Conservation (phyloP, 1,139 yeast species). For the Pichia sp. region DNA sequence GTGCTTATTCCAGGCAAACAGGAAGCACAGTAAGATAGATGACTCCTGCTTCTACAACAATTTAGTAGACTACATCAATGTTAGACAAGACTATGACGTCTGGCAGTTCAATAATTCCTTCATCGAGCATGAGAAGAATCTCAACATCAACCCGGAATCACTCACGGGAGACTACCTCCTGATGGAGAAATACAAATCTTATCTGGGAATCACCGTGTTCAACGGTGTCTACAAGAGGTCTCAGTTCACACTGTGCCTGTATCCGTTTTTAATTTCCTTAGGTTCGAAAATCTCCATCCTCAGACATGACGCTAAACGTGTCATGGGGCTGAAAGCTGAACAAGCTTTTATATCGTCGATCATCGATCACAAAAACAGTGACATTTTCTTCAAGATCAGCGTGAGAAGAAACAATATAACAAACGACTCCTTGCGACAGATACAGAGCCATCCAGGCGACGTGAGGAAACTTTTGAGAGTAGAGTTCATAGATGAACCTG, state of each 20-base stretch:
- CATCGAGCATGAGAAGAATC: constrained; percentile 18
- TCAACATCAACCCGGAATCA: constrained; percentile 26
- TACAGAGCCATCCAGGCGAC: constrained; percentile 55
- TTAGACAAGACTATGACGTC: constrained; percentile 72
- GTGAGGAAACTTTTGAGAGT: constrained; percentile 72
- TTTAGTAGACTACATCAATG: constrained; percentile 73
- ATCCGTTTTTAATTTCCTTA: constrained; percentile 75
- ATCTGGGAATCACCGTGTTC: constrained; percentile 34
- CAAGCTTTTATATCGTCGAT: constrained; percentile 80
- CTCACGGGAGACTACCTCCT: constrained; percentile 47
- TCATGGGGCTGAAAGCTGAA: constrained; percentile 85
- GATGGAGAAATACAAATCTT: constrained; percentile 26
- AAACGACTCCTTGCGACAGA: constrained; percentile 69
- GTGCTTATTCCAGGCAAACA: constrained; percentile 53
- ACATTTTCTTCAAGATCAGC: constrained; percentile 62
- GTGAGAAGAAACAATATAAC: constrained; percentile 68
- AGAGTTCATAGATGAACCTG: constrained; percentile 82
- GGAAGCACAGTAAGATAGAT: constrained; percentile 36
- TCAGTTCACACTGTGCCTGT: constrained; percentile 66
- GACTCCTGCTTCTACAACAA: constrained; percentile 69
- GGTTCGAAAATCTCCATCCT: constrained; percentile 78
- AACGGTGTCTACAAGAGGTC: constrained; percentile 27
- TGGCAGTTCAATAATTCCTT: constrained; percentile 52
- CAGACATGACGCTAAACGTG: constrained; percentile 76
- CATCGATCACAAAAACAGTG: constrained; percentile 57